These are phyloP conservation scores for Bipolaris bicolor DNA, from an alignment of 2,329 filamentous ascomycete species.

Conservation along the genomic window DNA sequence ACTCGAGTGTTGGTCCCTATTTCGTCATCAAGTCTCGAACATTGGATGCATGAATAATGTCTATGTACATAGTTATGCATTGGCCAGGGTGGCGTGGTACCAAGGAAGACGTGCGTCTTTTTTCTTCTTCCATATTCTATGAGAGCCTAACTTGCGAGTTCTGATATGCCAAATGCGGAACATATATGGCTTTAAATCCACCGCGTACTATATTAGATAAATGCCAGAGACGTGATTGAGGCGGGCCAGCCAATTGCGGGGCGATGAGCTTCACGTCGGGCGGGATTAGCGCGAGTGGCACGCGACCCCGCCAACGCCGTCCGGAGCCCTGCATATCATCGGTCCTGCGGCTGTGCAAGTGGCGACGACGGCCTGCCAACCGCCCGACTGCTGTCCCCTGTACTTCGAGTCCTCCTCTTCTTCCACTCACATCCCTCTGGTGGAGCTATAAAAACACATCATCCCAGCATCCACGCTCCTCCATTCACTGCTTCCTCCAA, in stretches of 20 bases:
- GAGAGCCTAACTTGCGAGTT: no score
- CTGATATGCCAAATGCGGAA: no score
- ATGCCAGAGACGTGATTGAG: background rate
- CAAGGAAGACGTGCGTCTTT: background rate
- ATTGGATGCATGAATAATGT: no score
- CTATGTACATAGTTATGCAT: background rate
- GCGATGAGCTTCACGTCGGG: constrained; percentile 4
- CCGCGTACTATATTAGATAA: background rate
- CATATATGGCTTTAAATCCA: background rate
- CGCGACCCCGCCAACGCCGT: constrained; percentile 13
- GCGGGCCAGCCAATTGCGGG: background rate
- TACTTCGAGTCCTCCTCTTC: constrained; percentile 2
- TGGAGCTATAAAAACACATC: background rate
- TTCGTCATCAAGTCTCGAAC: background rate
- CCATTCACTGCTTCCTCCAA: background rate
- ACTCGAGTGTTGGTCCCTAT: background rate
- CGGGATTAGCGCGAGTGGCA: constrained; percentile 8
- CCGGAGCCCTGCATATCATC: constrained; percentile 10
- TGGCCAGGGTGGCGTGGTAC: background rate
- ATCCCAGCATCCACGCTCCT: background rate
- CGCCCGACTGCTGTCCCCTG: constrained; percentile 1
- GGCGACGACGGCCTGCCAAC: constrained; percentile 11
- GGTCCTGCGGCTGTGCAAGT: constrained; percentile 10
- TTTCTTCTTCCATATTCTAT: background rate
- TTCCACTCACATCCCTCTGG: background rate